Conservation (phyloP, 768 basidiomycete genomes). For the Cyclocybe aegerita region DNA sequence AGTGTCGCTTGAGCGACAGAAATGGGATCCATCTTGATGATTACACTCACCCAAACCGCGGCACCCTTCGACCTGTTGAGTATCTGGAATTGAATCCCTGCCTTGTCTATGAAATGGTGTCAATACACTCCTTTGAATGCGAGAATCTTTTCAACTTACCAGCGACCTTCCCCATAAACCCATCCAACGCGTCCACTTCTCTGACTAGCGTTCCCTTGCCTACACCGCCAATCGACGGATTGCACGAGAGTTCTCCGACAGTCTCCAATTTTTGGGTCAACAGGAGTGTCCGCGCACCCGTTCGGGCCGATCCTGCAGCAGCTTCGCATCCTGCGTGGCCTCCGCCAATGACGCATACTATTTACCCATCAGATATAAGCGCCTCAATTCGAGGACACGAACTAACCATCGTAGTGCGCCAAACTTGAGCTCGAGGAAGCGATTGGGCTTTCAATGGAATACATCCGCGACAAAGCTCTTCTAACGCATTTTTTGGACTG, state of each 20-base stretch:
- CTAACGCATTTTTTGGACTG: too few relatives aligned
- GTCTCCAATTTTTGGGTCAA: constrained; percentile 82
- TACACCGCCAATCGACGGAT: constrained; percentile 89
- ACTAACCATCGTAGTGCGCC: too few relatives aligned
- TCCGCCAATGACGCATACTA: constrained; percentile 86
- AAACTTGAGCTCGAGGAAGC: too few relatives aligned
- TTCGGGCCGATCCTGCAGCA: constrained; percentile 80
- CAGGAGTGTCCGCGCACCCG: constrained; percentile 78
- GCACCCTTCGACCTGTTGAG: constrained; percentile 85
- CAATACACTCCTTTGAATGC: neutral
- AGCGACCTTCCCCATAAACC: constrained; percentile 79
- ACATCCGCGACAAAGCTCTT: too few relatives aligned
- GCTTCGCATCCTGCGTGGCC: constrained; percentile 95
- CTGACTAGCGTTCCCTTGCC: constrained; percentile 92
- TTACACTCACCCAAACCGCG: constrained; percentile 77
- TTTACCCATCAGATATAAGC: too few relatives aligned
- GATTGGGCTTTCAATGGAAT: too few relatives aligned
- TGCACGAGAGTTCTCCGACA: constrained; percentile 84
- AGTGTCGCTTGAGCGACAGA: neutral
- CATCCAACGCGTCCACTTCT: constrained; percentile 90
- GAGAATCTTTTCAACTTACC: constrained; percentile 44
- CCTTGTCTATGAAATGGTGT: constrained; percentile 55
- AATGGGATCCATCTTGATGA: neutral
- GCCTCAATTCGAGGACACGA: too few relatives aligned
- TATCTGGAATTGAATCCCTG: constrained; percentile 87